phyloP scores from a whole-genome alignment of 345 rosid genomes.

The Diplotaxis tenuifolia region DNA sequence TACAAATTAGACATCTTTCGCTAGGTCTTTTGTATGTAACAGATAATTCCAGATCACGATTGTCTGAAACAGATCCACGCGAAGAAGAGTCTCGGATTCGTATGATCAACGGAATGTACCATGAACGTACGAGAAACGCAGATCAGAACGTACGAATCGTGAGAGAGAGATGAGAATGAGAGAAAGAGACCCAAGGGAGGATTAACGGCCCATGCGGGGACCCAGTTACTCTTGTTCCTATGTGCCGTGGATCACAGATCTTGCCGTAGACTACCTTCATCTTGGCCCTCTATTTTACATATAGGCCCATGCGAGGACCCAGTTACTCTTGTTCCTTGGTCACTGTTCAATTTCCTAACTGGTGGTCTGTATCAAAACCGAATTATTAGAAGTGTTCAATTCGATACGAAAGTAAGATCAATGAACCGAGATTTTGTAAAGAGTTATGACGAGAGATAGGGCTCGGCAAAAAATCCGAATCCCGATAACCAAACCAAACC shows the following conservation, averaged over 20 bases:
- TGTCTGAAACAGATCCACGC: not conserved
- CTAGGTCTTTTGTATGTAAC: not conserved
- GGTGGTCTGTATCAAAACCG: not conserved
- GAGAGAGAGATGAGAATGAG: not conserved
- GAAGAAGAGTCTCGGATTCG: not conserved
- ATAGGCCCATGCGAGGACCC: no score
- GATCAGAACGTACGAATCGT: not conserved
- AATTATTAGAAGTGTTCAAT: not conserved
- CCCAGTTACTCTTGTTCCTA: no score
- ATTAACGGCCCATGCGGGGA: no score
- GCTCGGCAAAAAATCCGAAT: no score
- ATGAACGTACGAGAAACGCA: not conserved
- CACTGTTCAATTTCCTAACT: conserved; percentile 1
- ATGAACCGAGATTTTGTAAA: no score
- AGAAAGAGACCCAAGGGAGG: no score
- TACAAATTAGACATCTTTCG: not conserved
- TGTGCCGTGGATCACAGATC: not conserved
- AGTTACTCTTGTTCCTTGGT: not conserved
- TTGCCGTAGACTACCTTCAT: not conserved
- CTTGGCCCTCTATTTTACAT: not conserved
- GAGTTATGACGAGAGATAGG: no score
- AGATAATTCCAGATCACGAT: not conserved
- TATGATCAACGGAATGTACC: not conserved
- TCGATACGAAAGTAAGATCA: no score
- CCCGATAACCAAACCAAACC: no score